Conservation (phyloP, 202 grass and related monocot species). For the Schoenoplectus tabernaemontani region DNA sequence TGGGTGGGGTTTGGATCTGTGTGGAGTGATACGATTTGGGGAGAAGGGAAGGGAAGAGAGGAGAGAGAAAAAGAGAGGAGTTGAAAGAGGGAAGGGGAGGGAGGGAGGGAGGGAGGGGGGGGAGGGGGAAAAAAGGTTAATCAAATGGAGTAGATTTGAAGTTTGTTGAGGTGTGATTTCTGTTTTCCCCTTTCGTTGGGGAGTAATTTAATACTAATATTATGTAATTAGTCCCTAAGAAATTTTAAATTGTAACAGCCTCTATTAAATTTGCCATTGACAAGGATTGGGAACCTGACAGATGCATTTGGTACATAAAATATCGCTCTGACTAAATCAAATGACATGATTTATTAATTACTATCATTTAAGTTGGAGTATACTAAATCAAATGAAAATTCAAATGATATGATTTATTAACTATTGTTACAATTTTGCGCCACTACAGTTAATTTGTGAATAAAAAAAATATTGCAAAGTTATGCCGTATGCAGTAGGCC, state of each 20-base stretch:
- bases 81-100: neutral
- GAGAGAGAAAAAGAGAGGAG: neutral
- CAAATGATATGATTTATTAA: too few species aligned
- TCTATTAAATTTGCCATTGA: too few species aligned
- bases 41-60: neutral
- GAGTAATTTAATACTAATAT: neutral
- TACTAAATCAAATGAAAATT: too few species aligned
- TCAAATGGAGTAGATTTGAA: slow-evolving; percentile 22
- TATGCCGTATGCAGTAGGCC: neutral
- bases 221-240: too few species aligned
- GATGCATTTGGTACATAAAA: neutral
- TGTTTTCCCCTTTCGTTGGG: neutral
- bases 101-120: neutral
- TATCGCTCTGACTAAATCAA: neutral
- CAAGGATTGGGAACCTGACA: neutral
- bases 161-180: neutral
- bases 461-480: neutral
- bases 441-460: neutral
- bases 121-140: neutral
- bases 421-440: neutral
- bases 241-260: too few species aligned
- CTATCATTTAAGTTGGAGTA: too few species aligned
- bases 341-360: too few species aligned
- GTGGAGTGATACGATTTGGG: neutral
- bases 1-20: slow-evolving; percentile 30